phyloP scores from a whole-genome alignment of 345 rosid species.

The Linum usitatissimum region DNA sequence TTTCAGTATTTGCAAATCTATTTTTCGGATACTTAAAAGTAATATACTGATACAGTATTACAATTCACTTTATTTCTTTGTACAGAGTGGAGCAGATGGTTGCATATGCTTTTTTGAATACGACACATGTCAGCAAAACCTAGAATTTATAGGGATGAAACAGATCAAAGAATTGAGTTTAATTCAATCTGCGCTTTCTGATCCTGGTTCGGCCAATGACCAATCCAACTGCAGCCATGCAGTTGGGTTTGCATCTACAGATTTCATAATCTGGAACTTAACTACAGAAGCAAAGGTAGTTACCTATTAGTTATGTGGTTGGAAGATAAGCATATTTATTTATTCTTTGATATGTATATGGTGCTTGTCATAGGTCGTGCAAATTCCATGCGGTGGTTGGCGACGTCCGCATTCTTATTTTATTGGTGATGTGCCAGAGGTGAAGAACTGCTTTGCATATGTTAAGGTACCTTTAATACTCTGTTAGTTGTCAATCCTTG shows the following conservation, averaged over 20 bases:
- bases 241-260: constrained; percentile 83
- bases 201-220: constrained; percentile 24
- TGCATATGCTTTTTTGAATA: constrained; percentile 83
- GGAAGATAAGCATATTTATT: not conserved
- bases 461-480: constrained; percentile 54
- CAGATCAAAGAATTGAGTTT: constrained; percentile 80
- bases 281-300: constrained; percentile 61
- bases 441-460: constrained; percentile 66
- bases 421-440: constrained; percentile 68
- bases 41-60: not conserved
- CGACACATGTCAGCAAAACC: constrained; percentile 38
- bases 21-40: not conserved
- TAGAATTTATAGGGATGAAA: constrained; percentile 87
- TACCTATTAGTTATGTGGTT: not conserved
- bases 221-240: constrained; percentile 48
- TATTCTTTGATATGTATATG: constrained; percentile 2
- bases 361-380: constrained; percentile 56
- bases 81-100: constrained; percentile 95
- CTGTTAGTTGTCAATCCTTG: not conserved
- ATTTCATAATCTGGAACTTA: constrained; percentile 79
- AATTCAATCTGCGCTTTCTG: constrained; percentile 49
- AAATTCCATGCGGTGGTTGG: constrained; percentile 98
- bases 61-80: constrained; percentile 15
- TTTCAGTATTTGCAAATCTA: not conserved
- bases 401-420: constrained; percentile 89